A percentile compares a stretch with the other conserved stretches of the same genome.
Evolutionary conservation across 1,284 basidiomycete genomes (phyloP).

Genomic region (Trametes sp.): DNA sequence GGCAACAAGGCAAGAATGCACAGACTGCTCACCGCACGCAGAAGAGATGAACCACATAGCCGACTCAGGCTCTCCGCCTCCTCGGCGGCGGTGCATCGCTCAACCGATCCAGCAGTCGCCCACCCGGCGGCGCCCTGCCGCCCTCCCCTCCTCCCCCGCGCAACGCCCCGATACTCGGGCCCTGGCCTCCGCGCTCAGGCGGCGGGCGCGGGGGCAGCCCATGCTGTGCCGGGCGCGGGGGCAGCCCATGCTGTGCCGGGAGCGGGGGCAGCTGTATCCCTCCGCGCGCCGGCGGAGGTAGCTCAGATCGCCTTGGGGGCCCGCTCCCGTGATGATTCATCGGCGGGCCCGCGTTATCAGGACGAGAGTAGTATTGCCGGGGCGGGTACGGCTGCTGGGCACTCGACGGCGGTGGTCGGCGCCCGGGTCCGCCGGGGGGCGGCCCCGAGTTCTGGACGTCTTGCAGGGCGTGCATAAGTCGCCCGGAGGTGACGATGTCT

Average conservation of each 20-base stretch:
- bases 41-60: no score
- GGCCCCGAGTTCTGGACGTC: conserved; percentile 15
- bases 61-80: background rate
- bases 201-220: conserved; percentile 16
- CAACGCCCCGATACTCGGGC: background rate
- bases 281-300: background rate
- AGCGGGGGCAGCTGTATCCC: background rate
- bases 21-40: background rate
- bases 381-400: conserved; percentile 14
- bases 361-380: background rate
- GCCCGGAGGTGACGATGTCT: conserved; percentile 27
- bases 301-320: background rate
- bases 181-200: background rate
- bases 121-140: background rate
- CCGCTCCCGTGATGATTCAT: background rate
- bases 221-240: background rate
- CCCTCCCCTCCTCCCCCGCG: background rate
- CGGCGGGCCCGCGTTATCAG: background rate
- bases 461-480: conserved; percentile 16
- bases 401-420: conserved; percentile 11
- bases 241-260: background rate
- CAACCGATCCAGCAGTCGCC: conserved; percentile 9
- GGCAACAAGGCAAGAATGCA: background rate
- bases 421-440: background rate
- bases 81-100: background rate